Evolutionary conservation across 140 eudicot genomes (phyloP).

Genomic region (Bidens hawaiensis): DNA sequence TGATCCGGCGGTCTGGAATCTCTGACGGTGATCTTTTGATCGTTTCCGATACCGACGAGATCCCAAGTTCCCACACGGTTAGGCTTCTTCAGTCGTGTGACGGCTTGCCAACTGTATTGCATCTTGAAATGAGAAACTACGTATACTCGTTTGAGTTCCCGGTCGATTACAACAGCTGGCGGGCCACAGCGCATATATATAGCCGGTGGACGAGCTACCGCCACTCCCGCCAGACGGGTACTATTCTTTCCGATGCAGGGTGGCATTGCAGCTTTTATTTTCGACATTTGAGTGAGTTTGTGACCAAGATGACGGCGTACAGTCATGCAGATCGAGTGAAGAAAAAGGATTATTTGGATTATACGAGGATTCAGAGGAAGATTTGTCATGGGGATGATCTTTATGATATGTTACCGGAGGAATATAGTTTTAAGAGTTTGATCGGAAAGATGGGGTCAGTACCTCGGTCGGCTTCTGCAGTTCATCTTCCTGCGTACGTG

Average conservation of each 20-base stretch:
- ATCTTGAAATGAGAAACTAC: constrained; percentile 70
- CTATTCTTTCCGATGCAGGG: constrained; percentile 71
- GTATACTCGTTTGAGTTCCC: constrained; percentile 86
- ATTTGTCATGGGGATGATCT: constrained; percentile 72
- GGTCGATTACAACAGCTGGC: constrained; percentile 71
- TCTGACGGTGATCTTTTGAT: constrained; percentile 61
- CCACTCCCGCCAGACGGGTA: constrained; percentile 60
- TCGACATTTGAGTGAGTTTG: constrained; percentile 49
- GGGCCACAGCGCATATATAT: constrained; percentile 57
- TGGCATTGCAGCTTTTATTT: constrained; percentile 96
- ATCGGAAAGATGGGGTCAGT: constrained; percentile 85
- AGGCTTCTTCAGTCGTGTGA: constrained; percentile 68
- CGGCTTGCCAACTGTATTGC: constrained; percentile 52
- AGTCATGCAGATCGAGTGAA: constrained; percentile 81
- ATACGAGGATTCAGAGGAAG: constrained; percentile 53
- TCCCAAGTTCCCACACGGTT: constrained; percentile 75
- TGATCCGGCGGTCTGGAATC: constrained; percentile 59
- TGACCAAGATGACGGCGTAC: constrained; percentile 75
- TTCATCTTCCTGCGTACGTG: constrained; percentile 73
- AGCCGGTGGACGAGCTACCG: constrained; percentile 48
- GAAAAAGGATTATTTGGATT: constrained; percentile 36
- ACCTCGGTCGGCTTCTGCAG: constrained; percentile 72
- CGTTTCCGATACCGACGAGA: constrained; percentile 75
- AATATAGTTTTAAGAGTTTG: constrained; percentile 57
- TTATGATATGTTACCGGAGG: constrained; percentile 79